Percentiles rank a stretch among this genome's conserved stretches.
Evolutionary conservation across 1,139 yeast species (phyloP).

Genomic region (Trichomonascaceae sp.): DNA sequence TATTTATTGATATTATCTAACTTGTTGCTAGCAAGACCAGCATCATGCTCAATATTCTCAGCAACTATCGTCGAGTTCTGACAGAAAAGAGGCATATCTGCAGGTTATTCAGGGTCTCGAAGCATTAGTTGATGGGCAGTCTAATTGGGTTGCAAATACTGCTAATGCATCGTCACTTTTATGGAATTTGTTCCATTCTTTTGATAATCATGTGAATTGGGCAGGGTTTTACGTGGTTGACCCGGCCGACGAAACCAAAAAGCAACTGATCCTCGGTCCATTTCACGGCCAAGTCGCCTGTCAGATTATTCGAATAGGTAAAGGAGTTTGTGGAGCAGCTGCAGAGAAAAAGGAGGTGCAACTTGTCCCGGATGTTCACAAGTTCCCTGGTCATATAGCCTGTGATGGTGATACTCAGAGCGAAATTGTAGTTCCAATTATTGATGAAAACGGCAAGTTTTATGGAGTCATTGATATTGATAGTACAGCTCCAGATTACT

Average conservation of each 20-base stretch:
- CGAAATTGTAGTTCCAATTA: constrained; percentile 86
- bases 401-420: constrained; percentile 94
- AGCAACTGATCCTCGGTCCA: constrained; percentile 72
- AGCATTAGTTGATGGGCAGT: constrained; percentile 56
- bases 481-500: constrained; percentile 56
- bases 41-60: constrained; percentile 29
- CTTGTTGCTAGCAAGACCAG: constrained; percentile 6
- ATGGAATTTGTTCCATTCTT: constrained; percentile 79
- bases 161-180: constrained; percentile 79
- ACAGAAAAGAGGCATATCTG: constrained; percentile 55
- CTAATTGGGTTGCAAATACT: constrained; percentile 83
- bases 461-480: constrained; percentile 86
- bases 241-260: constrained; percentile 23
- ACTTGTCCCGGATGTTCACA: constrained; percentile 66
- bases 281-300: constrained; percentile 98
- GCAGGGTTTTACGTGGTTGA: constrained; percentile 75
- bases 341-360: constrained; percentile 56
- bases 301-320: constrained; percentile 68
- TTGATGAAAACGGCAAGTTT: constrained; percentile 39
- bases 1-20: background rate
- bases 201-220: constrained; percentile 68
- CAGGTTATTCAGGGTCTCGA: constrained; percentile 54
- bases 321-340: constrained; percentile 90
- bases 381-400: constrained; percentile 90
- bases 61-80: constrained; percentile 7